Evolutionary conservation across 306 rosid species (phyloP).

Genomic region (Arachis hypogaea): DNA sequence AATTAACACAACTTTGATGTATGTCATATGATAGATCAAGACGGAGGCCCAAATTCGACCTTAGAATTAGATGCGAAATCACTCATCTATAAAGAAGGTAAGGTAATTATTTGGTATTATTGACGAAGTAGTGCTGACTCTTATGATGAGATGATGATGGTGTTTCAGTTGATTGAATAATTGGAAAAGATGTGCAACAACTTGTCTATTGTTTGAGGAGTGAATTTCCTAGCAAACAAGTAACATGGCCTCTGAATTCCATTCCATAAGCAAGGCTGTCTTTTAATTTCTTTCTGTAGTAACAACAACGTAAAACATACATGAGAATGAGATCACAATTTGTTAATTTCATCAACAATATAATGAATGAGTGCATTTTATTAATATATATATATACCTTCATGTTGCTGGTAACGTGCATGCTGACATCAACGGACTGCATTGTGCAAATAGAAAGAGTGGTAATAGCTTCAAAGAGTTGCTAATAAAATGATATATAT

Average conservation of each 20-base stretch:
- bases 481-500: too few species aligned
- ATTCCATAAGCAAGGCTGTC: constrained; percentile 97
- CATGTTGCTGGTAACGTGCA: constrained; percentile 83
- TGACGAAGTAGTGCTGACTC: too few species aligned
- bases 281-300: constrained; percentile 78
- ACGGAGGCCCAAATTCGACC: too few species aligned
- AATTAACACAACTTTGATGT: too few species aligned
- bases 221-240: constrained; percentile 94
- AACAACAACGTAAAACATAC: background rate
- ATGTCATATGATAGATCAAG: too few species aligned
- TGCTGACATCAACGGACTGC: constrained; percentile 88
- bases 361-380: too few species aligned
- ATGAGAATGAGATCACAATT: background rate
- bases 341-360: background rate
- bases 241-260: constrained; percentile 87
- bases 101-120: too few species aligned
- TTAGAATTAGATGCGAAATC: too few species aligned
- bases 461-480: background rate
- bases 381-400: constrained; percentile 52
- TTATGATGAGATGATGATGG: background rate
- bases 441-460: constrained; percentile 38
- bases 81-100: too few species aligned
- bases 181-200: constrained; percentile 73
- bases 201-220: constrained; percentile 62
- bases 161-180: constrained; percentile 66